A percentile compares a stretch with the other conserved stretches of the same genome.
Conservation (phyloP, 768 basidiomycete species). For the Pulveroboletus sp. region DNA sequence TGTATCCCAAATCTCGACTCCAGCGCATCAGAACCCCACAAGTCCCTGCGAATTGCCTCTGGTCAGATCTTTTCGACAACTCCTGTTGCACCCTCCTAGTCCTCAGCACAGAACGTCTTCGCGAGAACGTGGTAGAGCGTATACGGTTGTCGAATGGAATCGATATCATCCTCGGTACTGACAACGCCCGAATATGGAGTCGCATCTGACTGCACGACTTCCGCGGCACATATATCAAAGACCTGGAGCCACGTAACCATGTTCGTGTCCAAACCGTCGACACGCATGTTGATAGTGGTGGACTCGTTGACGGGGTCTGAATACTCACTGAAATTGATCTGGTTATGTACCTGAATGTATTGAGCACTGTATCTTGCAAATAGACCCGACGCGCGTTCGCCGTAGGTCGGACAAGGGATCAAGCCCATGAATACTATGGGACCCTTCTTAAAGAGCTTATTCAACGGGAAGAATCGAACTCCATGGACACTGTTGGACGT, state of each 20-base stretch:
- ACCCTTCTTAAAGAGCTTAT: slow-evolving; percentile 1
- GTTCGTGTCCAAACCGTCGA: slow-evolving; percentile 24
- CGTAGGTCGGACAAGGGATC: slow-evolving; percentile 10
- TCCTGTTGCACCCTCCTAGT: no score
- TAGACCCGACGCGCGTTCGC: slow-evolving; percentile 8
- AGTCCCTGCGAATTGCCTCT: no score
- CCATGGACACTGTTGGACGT: slow-evolving; percentile 27
- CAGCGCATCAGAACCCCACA: no score
- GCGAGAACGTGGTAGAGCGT: slow-evolving; percentile 39
- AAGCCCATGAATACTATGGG: slow-evolving; percentile 18
- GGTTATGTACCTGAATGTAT: slow-evolving; percentile 12
- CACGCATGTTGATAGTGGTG: slow-evolving; percentile 19
- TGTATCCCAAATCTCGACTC: no score
- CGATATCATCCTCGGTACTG: slow-evolving; percentile 30
- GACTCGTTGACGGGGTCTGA: no score
- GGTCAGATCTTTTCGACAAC: no score
- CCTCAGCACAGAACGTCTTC: slow-evolving; percentile 30
- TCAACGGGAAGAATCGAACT: not conserved
- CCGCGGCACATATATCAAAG: slow-evolving; percentile 19
- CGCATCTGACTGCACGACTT: slow-evolving; percentile 7
- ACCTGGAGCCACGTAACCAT: slow-evolving; percentile 29
- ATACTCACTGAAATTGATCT: not conserved
- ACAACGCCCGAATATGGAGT: slow-evolving; percentile 39
- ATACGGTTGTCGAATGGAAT: slow-evolving; percentile 22
- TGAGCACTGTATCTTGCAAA: slow-evolving; percentile 16